Conservation (phyloP, 1,284 basidiomycete species). For the Marasmius fiardii region DNA sequence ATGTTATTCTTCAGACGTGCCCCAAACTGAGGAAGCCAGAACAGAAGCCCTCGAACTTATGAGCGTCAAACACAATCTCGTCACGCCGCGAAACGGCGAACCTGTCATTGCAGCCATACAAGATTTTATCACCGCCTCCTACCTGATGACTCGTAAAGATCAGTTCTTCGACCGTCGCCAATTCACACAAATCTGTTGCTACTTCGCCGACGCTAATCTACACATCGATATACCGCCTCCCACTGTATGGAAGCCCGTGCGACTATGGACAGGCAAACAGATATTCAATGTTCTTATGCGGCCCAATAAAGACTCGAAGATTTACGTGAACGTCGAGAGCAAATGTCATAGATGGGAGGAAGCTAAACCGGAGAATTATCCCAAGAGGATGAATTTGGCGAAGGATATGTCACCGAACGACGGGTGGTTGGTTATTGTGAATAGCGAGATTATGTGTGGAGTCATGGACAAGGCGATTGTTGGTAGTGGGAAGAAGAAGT, state of each 20-base stretch:
- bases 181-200: slow-evolving; percentile 96
- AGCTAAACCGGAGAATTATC: slow-evolving; percentile 63
- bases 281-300: slow-evolving; percentile 96
- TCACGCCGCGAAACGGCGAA: slow-evolving; percentile 95
- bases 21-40: slow-evolving; percentile 97
- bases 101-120: slow-evolving; percentile 99
- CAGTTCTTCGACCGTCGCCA: slow-evolving; percentile 93
- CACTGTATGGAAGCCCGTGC: slow-evolving; percentile 89
- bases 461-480: slow-evolving; percentile 99
- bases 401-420: slow-evolving; percentile 96
- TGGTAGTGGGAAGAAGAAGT: slow-evolving; percentile 99
- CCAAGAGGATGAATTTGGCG: slow-evolving; percentile 52
- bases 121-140: slow-evolving; percentile 98
- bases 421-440: slow-evolving; percentile 96
- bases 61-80: slow-evolving; percentile 97
- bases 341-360: slow-evolving; percentile 95
- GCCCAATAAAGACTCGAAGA: slow-evolving; percentile 83
- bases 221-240: slow-evolving; percentile 97
- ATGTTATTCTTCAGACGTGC: slow-evolving; percentile 71
- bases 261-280: slow-evolving; percentile 98
- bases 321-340: slow-evolving; percentile 93
- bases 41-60: slow-evolving; percentile 98
- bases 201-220: slow-evolving; percentile 87
- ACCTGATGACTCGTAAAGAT: slow-evolving; percentile 90
- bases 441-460: slow-evolving; percentile 99